Evolutionary conservation across 1,284 basidiomycete genomes (phyloP).

Genomic region (Cryptococcus sp.): DNA sequence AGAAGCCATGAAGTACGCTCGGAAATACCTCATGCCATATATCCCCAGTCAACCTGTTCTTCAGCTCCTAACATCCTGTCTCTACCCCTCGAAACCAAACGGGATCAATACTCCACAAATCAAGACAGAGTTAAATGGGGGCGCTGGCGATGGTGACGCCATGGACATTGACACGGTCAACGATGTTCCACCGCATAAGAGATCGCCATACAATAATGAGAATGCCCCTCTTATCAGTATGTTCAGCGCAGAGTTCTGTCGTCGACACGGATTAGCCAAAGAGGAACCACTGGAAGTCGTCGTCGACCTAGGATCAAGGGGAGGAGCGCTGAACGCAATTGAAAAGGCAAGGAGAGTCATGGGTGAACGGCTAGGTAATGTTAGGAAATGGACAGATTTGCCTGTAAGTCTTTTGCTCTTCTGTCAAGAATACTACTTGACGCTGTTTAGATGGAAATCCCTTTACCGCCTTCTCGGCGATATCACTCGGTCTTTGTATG

Average conservation of each 20-base stretch:
- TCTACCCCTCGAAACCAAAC: constrained; percentile 52
- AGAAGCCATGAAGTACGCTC: constrained; percentile 68
- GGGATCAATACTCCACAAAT: constrained; percentile 45
- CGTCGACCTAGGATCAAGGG: constrained; percentile 76
- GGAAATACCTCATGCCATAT: constrained; percentile 63
- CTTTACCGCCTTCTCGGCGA: constrained; percentile 72
- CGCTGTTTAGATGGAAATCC: constrained; percentile 77
- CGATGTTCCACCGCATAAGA: neutral
- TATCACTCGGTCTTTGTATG: constrained; percentile 98
- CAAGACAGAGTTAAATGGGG: constrained; percentile 26
- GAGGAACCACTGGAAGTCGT: constrained; percentile 81
- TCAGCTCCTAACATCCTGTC: constrained; percentile 68
- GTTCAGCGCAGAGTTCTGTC: constrained; percentile 85
- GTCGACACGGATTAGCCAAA: constrained; percentile 75
- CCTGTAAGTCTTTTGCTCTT: constrained; percentile 58
- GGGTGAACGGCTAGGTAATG: constrained; percentile 76
- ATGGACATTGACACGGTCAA: constrained; percentile 2
- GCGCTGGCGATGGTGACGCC: neutral
- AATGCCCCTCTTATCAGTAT: constrained; percentile 64
- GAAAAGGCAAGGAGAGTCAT: constrained; percentile 90
- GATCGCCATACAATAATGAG: constrained; percentile 25
- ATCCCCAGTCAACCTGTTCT: constrained; percentile 62
- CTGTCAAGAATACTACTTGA: neutral
- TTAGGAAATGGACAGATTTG: constrained; percentile 85
- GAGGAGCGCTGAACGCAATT: constrained; percentile 79